Conservation (phyloP, 192 early-diverging fungal species). For the Backusella circina region DNA sequence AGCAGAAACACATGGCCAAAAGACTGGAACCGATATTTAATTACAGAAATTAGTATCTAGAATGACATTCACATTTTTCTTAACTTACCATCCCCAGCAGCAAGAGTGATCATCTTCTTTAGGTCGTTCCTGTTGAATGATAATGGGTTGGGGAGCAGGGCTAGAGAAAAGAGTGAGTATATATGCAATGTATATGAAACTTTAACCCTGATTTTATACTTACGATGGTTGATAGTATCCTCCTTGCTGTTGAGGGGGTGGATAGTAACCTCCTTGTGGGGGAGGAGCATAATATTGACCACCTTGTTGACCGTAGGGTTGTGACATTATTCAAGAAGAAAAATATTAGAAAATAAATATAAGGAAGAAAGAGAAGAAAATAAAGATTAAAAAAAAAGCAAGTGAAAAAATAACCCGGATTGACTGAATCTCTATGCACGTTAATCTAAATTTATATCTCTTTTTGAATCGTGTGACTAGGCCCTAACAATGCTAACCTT, state of each 20-base stretch:
- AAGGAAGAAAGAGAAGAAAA: neutral
- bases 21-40: neutral
- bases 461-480: neutral
- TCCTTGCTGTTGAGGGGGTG: constrained; percentile 1
- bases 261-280: neutral
- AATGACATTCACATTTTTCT: neutral
- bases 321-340: neutral
- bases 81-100: constrained; percentile 26
- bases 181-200: neutral
- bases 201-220: neutral
- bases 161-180: neutral
- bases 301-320: neutral
- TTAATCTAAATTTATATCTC: neutral
- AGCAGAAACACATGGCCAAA: constrained; percentile 12
- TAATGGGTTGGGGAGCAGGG: constrained; percentile 23
- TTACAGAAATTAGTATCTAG: neutral
- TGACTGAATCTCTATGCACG: neutral
- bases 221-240: constrained; percentile 7
- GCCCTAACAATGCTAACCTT: neutral
- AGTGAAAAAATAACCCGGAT: neutral
- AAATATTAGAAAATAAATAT: neutral
- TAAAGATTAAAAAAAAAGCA: neutral
- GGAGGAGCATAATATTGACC: constrained; percentile 5
- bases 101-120: neutral
- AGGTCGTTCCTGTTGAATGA: constrained; percentile 12